Base-by-base conservation (phyloP, 2,329 filamentous ascomycete genomes). In the Lachnellula suecica region DNA sequence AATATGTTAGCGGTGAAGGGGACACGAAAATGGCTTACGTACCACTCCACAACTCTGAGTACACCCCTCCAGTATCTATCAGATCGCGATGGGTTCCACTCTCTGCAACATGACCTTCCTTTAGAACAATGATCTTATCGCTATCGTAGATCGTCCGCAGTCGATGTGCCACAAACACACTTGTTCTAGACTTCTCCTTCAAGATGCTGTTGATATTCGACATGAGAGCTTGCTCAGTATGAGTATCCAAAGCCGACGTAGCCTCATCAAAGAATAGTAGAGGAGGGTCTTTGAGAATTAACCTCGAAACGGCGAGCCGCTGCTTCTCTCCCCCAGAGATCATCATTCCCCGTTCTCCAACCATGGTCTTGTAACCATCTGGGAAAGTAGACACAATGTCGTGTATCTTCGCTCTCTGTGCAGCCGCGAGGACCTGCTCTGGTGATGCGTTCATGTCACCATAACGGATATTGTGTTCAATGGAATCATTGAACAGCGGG, bases 251-350 rank as follows among this genome's bases (percentile, higher is more conserved):
- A 1, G 93, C 92, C 44, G 88, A 93, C 0, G 92, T 97, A 63
- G 92, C 93, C 76, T 97, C 92, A 61, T 97, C 92, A 63, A 97
- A 97, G 79, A 97, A 97, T 1, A 97, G 74, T 24, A 97, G 72
- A 2, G 91, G 90, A 3, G 92, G 91, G 60, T 97, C 89, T 70
- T 97, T 97, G 52, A 97, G 78, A 1, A 97, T 80, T 35, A 97
- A 70, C 40, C 92, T 79, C 23, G 89, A 90, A 22, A 97, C 84
- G 0, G 93, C 93, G 10, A 97, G 75, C 3, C 92, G 83, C 72
- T 97, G 92, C 71, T 97, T 97, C 74, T 97, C 93, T 27, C 92
- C 92, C 2, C 90, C 92, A 1, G 89, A 95, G 41, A 97, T 96
- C 92, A 97, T 97, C 82, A 97, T 86, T 1, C 92, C 92, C 43